Evolutionary conservation across 352 stramenopile species (phyloP), one percentile per base, ranked within the genome.

Genomic region (Phytopythium kandeliae): DNA sequence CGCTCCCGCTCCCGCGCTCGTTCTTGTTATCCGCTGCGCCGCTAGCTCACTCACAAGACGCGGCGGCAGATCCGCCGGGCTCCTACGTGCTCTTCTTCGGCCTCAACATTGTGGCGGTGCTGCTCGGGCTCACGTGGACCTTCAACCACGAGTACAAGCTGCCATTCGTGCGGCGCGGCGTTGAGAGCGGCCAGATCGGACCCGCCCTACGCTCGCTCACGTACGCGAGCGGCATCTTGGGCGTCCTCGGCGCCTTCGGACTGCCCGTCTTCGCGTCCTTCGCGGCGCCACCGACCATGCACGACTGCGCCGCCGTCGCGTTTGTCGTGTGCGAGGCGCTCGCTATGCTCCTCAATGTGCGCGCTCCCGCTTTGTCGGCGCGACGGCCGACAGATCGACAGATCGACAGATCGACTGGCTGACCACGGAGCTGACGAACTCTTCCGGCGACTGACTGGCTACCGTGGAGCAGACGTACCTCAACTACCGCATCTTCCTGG

Each of bases 121-220:
- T 84, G 26, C 43, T 84, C 15, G 65, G 65, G n/a, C 52, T 74
- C 51, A 67, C 62, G 47, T 84, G 73, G 69, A 66, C 59, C 47
- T 75, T 87, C 58, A 87, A 87, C 61, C 67, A 71, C 60, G 58
- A 74, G 43, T 74, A 79, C 51, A 76, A 85, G 53, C 57, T 80
- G 43, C 62, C 51, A 1, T 69, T 78, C 33, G 48, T 84, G 38
- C 57, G 63, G 24, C 55, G 58, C 31, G 67, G 62, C 38, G 21
- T 78, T 10, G 63, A 70, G 8, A 71, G 69, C 42, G 69, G 65
- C 1, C 64, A 73, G 30, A 41, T 67, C 21, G 63, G 59, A 7
- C 28, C 25, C 5, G 24, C 33, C 11, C 58, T 73, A 36, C 57
- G 48, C 41, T 67, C 58, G 25, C 58, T 76, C n/a, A 70, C 73